Percentiles rank a stretch among this genome's conserved stretches.
Evolutionary conservation across 345 rosid species (phyloP).

Genomic region (Eucalyptus marginata): DNA sequence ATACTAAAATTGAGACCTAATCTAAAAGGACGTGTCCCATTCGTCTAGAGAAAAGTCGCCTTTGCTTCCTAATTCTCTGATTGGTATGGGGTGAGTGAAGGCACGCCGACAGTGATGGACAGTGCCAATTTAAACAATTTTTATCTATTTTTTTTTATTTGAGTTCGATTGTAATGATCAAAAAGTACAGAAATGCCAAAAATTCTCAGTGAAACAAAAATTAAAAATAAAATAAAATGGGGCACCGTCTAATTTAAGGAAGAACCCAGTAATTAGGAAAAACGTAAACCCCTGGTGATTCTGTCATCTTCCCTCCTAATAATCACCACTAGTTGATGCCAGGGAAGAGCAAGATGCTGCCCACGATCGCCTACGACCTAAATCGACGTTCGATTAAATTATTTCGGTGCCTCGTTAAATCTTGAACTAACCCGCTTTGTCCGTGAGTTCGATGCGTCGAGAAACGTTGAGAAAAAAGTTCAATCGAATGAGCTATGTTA

Average conservation of each 20-base stretch:
- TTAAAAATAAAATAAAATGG: background rate
- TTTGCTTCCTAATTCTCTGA: background rate
- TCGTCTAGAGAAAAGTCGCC: background rate
- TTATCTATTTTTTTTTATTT: background rate
- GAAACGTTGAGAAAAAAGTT: background rate
- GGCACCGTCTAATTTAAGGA: background rate
- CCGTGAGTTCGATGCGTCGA: background rate
- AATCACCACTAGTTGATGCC: background rate
- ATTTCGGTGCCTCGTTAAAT: background rate
- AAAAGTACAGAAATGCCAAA: background rate
- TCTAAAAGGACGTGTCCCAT: slow-evolving; percentile 3
- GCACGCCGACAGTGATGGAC: slow-evolving; percentile 10
- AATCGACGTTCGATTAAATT: background rate
- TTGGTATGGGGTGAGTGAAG: background rate
- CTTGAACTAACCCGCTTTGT: background rate
- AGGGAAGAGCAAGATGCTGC: background rate
- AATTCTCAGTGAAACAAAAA: background rate
- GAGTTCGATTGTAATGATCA: background rate
- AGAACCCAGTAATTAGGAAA: background rate
- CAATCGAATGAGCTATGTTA: background rate
- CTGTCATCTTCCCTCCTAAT: background rate
- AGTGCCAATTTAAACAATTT: background rate
- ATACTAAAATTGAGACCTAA: slow-evolving; percentile 4
- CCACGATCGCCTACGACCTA: background rate
- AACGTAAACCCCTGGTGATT: background rate